Conservation (phyloP, 495 filamentous ascomycete genomes). For the Aspergillus carlsbadensis region DNA sequence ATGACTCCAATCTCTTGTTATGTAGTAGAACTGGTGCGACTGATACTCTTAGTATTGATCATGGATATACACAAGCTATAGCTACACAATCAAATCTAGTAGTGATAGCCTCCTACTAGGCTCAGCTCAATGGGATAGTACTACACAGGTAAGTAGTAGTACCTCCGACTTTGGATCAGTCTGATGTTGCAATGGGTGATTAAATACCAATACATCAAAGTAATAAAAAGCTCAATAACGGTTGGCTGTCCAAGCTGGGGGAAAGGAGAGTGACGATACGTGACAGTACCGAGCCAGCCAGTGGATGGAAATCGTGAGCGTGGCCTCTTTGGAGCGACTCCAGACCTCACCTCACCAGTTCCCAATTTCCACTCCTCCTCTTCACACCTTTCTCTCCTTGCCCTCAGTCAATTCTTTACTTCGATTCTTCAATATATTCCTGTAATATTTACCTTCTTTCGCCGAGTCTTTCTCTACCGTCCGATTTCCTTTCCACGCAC, state of each 20-base stretch:
- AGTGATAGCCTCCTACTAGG: too few species aligned
- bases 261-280: slow-evolving; percentile 17
- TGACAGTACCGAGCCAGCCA: slow-evolving; percentile 19
- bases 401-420: slow-evolving; percentile 11
- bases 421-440: slow-evolving; percentile 6
- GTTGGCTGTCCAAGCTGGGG: slow-evolving; percentile 15
- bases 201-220: neutral
- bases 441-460: slow-evolving; percentile 13
- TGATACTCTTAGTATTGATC: too few species aligned
- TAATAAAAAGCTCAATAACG: neutral
- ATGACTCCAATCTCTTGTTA: slow-evolving; percentile 10
- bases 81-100: too few species aligned
- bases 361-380: slow-evolving; percentile 2
- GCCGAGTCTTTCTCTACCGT: slow-evolving; percentile 14
- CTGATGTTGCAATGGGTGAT: neutral
- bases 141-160: too few species aligned
- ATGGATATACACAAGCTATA: too few species aligned
- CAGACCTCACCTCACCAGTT: slow-evolving; percentile 25
- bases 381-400: slow-evolving; percentile 18
- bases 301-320: slow-evolving; percentile 42
- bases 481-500: slow-evolving; percentile 22
- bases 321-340: slow-evolving; percentile 45
- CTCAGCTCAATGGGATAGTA: too few species aligned
- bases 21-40: too few species aligned
- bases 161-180: too few species aligned